Conservation (phyloP, 2,329 filamentous ascomycete species). For the Allantophomopsis lycopodina region DNA sequence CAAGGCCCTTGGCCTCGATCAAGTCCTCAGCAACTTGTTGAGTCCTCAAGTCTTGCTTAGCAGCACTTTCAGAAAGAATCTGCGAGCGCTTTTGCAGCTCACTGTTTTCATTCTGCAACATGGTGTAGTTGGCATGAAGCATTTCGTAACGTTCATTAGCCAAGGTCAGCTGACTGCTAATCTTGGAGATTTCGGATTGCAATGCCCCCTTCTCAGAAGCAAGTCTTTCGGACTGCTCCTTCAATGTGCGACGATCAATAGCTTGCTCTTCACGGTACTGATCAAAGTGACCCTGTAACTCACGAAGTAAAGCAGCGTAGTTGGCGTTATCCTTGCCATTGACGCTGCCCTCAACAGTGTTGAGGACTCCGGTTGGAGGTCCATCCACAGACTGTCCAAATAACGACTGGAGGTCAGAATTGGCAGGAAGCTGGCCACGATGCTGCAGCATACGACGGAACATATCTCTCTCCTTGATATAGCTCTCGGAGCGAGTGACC, state of each 20-base stretch:
- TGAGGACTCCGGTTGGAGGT: constrained; percentile 34
- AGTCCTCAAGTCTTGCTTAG: constrained; percentile 78
- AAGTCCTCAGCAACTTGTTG: constrained; percentile 91
- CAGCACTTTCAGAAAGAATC: constrained; percentile 64
- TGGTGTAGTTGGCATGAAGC: constrained; percentile 74
- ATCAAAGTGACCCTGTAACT: constrained; percentile 83
- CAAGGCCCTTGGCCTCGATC: constrained; percentile 67
- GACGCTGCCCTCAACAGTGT: constrained; percentile 38
- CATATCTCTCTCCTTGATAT: constrained; percentile 92
- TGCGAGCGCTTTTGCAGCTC: constrained; percentile 78
- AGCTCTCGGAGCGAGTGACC: constrained; percentile 75
- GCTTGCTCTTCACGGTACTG: constrained; percentile 75
- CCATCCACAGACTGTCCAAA: constrained; percentile 61
- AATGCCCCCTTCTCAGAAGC: constrained; percentile 71
- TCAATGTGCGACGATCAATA: constrained; percentile 68
- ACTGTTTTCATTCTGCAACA: constrained; percentile 71
- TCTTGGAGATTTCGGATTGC: constrained; percentile 68
- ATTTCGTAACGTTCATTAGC: constrained; percentile 79
- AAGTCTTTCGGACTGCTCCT: constrained; percentile 71
- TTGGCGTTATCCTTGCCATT: constrained; percentile 48
- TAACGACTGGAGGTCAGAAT: constrained; percentile 48
- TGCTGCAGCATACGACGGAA: constrained; percentile 90
- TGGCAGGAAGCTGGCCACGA: constrained; percentile 43
- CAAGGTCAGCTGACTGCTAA: constrained; percentile 69
- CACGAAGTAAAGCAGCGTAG: constrained; percentile 66